These are phyloP conservation scores for Lactarius pseudohatsudake DNA, from an alignment of 768 basidiomycete species.

Conservation along the genomic window DNA sequence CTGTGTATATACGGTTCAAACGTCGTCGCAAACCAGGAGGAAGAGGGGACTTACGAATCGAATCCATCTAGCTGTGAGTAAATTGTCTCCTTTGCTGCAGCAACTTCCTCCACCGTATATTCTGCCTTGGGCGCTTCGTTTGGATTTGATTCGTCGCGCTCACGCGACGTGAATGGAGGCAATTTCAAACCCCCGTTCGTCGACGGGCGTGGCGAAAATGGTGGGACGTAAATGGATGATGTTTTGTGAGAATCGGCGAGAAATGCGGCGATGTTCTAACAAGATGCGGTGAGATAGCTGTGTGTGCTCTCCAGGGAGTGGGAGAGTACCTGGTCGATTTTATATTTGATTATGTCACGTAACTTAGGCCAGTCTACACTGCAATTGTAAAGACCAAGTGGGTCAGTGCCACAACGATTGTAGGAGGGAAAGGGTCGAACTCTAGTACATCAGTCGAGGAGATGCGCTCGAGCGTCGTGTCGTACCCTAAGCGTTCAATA, in stretches of 20 bases:
- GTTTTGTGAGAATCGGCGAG: constrained; percentile 34
- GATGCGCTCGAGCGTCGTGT: constrained; percentile 56
- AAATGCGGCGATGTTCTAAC: constrained; percentile 38
- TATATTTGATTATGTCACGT: constrained; percentile 70
- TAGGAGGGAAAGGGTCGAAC: constrained; percentile 37
- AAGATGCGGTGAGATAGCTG: neutral
- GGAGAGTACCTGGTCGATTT: constrained; percentile 58
- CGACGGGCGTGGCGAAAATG: constrained; percentile 37
- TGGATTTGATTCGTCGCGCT: constrained; percentile 47
- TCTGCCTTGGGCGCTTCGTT: constrained; percentile 56
- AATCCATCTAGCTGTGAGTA: constrained; percentile 70
- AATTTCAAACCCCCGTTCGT: constrained; percentile 61
- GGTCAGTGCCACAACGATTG: neutral
- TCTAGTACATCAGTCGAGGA: constrained; percentile 65
- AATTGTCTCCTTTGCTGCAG: constrained; percentile 53
- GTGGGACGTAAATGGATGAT: constrained; percentile 45
- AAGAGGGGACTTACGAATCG: constrained; percentile 55
- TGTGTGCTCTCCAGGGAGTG: neutral
- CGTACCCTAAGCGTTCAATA: constrained; percentile 47
- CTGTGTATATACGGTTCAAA: constrained; percentile 36
- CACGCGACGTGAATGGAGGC: constrained; percentile 70
- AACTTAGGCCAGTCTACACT: constrained; percentile 71
- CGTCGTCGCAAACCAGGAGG: neutral
- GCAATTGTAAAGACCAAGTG: constrained; percentile 15
- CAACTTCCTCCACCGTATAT: constrained; percentile 62